Base-by-base conservation (phyloP, 192 early-diverging fungal species). In the Kickxella alabastrina region DNA sequence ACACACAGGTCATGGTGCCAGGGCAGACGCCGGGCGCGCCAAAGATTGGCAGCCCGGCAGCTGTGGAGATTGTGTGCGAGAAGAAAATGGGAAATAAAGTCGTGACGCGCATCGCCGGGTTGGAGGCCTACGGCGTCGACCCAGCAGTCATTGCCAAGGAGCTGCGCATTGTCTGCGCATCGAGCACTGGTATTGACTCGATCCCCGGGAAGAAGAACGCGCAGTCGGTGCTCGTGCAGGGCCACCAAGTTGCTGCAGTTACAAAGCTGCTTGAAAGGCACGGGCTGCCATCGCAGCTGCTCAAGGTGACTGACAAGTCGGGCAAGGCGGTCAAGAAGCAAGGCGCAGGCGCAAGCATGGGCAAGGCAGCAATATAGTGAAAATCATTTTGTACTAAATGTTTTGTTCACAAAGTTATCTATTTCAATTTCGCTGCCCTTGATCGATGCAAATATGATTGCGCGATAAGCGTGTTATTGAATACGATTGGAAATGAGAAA, bases 41-140 rank as follows among this genome's bases (percentile, higher is more conserved):
- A 26, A 58, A 46, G 56, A 61, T 49, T 10, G 74, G 74, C 10
- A 58, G 43, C 4, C 59, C 74, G 23, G 42, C 74, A 6, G 24
- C 19, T 0, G 54, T 66, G 6, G 66, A 65, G 22, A 55, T 77
- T 22, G 31, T 59, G 10, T 69, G 66, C 48, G 74, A 77, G 52
- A 61, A 59, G 38, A 66, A 69, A 44, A 66, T 66, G 67, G 74
- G 74, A 29, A 68, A 49, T 55, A 77, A 77, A 51, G 63, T 65
- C 10, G 38, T 68, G n/a, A 77, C 74, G 28, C 66, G 66, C 1
- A 41, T 58, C 15, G 35, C 46, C n/a, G 74, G 74, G 13, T 56
- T 69, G 25, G 74, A 77, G 40, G 39, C 50, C 0, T 77, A 77
- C 24, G 62, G 54, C 4, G 47, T 77, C 9, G 57, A 69, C 15